phyloP scores from a whole-genome alignment of 75 land plant genomes.

The Cryptomeria japonica region DNA sequence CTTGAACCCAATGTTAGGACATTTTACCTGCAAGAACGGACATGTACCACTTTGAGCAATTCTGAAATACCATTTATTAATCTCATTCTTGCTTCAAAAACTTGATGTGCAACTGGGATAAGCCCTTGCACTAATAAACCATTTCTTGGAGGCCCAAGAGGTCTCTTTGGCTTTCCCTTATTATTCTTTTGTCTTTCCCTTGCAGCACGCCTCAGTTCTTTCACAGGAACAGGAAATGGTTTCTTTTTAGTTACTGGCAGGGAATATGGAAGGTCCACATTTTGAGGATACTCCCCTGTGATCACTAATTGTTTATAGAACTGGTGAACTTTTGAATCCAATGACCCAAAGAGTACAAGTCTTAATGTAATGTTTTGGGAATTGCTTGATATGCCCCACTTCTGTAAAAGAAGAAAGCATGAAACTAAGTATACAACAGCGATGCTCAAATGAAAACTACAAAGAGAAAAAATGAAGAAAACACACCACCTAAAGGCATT shows the following conservation, averaged over 20 bases:
- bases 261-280: conserved; percentile 66
- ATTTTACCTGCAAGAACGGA: conserved; percentile 83
- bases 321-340: neutral
- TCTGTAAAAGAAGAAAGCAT: neutral
- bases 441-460: neutral
- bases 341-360: neutral
- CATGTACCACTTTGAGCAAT: conserved; percentile 69
- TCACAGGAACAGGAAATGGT: conserved; percentile 72
- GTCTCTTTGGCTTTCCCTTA: conserved; percentile 31
- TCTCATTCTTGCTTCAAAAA: conserved; percentile 52
- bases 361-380: neutral
- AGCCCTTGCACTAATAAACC: conserved; percentile 72
- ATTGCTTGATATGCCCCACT: neutral
- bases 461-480: neutral
- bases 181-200: conserved; percentile 49
- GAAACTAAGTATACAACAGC: neutral
- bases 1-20: conserved; percentile 7
- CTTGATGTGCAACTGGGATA: conserved; percentile 78
- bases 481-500: neutral
- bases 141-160: conserved; percentile 70
- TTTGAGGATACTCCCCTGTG: conserved; percentile 58
- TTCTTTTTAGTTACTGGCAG: conserved; percentile 74
- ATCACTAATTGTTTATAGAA: conserved; percentile 16
- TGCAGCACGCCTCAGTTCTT: conserved; percentile 65
- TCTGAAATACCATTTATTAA: conserved; percentile 65